These are phyloP conservation scores for Saccharomycodes ludwigii DNA, from an alignment of 805 yeast species.

Conservation along the genomic window DNA sequence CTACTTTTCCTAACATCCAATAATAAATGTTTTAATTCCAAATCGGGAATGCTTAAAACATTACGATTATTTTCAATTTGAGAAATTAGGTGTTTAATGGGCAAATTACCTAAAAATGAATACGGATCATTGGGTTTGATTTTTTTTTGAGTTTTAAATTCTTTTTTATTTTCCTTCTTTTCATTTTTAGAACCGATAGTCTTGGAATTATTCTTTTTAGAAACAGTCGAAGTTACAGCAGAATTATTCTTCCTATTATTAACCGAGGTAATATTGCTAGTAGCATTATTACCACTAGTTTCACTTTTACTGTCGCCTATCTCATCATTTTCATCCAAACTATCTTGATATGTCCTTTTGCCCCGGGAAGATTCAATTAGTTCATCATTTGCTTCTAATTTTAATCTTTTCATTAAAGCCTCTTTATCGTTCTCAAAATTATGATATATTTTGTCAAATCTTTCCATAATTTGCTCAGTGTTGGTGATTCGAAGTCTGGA, in stretches of 20 bases:
- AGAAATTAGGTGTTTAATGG: constrained; percentile 67
- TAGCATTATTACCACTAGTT: constrained; percentile 7
- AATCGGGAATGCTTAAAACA: constrained; percentile 60
- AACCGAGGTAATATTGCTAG: constrained; percentile 13
- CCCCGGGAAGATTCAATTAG: constrained; percentile 31
- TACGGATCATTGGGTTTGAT: neutral
- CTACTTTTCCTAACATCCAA: constrained; percentile 90
- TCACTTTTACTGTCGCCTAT: constrained; percentile 8
- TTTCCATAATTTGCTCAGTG: constrained; percentile 33
- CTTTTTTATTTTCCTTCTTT: neutral
- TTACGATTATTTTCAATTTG: constrained; percentile 73
- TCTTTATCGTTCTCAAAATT: constrained; percentile 66
- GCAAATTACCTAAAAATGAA: constrained; percentile 39
- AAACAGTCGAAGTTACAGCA: constrained; percentile 14
- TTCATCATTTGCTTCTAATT: constrained; percentile 69
- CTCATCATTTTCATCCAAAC: constrained; percentile 11
- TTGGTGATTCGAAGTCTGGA: constrained; percentile 22
- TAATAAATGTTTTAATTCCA: constrained; percentile 71
- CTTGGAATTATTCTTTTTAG: neutral
- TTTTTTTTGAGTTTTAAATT: constrained; percentile 2
- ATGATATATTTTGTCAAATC: constrained; percentile 63
- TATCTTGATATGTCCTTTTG: constrained; percentile 15
- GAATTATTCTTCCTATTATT: constrained; percentile 19
- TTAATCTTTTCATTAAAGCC: constrained; percentile 60
- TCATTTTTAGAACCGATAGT: neutral